Evolutionary conservation across 1,284 basidiomycete species (phyloP).

Genomic region (Cerioporus squamosus): DNA sequence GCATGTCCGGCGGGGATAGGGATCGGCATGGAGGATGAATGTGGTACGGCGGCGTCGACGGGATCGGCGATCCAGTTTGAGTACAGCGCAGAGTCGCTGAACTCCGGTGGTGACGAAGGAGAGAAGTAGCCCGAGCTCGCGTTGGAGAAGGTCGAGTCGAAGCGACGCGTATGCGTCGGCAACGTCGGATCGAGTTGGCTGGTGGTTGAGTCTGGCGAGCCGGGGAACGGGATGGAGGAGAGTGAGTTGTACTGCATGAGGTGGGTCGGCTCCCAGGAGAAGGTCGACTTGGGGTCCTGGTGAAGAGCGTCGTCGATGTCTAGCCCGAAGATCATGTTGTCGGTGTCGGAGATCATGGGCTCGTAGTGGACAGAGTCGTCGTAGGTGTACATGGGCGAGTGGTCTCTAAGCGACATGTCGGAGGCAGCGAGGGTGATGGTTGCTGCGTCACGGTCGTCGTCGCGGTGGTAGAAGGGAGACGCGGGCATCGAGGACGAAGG

Average conservation of each 20-base stretch:
- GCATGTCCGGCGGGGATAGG: conserved; percentile 55
- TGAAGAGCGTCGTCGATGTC: conserved; percentile 62
- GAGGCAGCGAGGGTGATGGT: conserved; percentile 36
- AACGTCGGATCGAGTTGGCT: conserved; percentile 30
- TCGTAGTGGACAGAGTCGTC: conserved; percentile 49
- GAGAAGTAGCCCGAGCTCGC: conserved; percentile 36
- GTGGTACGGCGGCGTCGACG: conserved; percentile 42
- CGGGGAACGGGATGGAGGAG: conserved; percentile 34
- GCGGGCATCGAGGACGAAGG: conserved; percentile 33
- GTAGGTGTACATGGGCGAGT: conserved; percentile 47
- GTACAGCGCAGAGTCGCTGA: conserved; percentile 47
- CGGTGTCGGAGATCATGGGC: conserved; percentile 32
- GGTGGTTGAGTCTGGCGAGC: conserved; percentile 40
- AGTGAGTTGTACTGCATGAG: conserved; percentile 27
- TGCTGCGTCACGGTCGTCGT: conserved; percentile 31
- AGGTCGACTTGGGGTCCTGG: conserved; percentile 36
- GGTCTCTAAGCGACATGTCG: conserved; percentile 47
- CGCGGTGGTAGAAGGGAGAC: conserved; percentile 38
- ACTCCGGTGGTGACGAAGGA: conserved; percentile 41
- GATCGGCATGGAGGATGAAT: conserved; percentile 54
- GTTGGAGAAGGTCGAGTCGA: conserved; percentile 29
- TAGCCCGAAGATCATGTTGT: conserved; percentile 66
- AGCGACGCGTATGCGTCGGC: conserved; percentile 28
- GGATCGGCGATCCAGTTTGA: conserved; percentile 63
- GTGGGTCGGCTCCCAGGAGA: conserved; percentile 46